A percentile compares a stretch with the other conserved stretches of the same genome.
phyloP scores from a whole-genome alignment of 1,139 yeast genomes.

The Kurtzmaniella quercitrusa region DNA sequence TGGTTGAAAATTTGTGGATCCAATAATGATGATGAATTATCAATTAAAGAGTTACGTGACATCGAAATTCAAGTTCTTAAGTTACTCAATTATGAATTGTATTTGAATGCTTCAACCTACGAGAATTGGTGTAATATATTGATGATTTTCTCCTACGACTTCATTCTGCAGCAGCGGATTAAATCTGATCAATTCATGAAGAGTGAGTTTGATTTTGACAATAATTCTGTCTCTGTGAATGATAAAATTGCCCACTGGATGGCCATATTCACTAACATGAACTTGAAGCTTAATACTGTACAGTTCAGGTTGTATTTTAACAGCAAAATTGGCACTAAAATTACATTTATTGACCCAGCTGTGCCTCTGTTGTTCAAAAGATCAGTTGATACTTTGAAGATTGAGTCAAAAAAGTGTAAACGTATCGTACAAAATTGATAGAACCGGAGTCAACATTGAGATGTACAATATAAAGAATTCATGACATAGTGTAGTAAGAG shows the following conservation, averaged over 20 bases:
- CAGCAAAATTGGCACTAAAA: slow-evolving; percentile 31
- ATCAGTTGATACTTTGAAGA: not conserved
- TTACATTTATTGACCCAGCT: slow-evolving; percentile 11
- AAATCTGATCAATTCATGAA: slow-evolving; percentile 15
- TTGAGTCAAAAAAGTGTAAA: not conserved
- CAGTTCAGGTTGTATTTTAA: slow-evolving; percentile 13
- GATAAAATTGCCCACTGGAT: not conserved
- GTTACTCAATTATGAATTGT: slow-evolving; percentile 52
- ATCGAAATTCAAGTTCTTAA: slow-evolving; percentile 55
- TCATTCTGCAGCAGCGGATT: slow-evolving; percentile 27
- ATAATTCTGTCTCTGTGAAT: slow-evolving; percentile 16
- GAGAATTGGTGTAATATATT: slow-evolving; percentile 53
- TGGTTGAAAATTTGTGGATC: slow-evolving; percentile 77
- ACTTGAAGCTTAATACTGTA: slow-evolving; percentile 11
- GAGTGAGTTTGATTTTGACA: slow-evolving; percentile 27
- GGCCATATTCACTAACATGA: slow-evolving; percentile 6
- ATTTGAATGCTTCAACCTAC: slow-evolving; percentile 46
- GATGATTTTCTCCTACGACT: slow-evolving; percentile 43
- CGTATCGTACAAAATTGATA: not conserved
- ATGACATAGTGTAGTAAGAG: too few species aligned
- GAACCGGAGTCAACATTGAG: not conserved
- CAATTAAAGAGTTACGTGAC: slow-evolving; percentile 40
- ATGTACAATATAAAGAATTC: too few species aligned
- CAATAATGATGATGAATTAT: slow-evolving; percentile 16
- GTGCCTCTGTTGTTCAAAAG: slow-evolving; percentile 2